Percentiles rank a stretch among this genome's conserved stretches.
Evolutionary conservation across 2,329 filamentous ascomycete genomes (phyloP).

Genomic region (Ambrosiella cleistominuta): DNA sequence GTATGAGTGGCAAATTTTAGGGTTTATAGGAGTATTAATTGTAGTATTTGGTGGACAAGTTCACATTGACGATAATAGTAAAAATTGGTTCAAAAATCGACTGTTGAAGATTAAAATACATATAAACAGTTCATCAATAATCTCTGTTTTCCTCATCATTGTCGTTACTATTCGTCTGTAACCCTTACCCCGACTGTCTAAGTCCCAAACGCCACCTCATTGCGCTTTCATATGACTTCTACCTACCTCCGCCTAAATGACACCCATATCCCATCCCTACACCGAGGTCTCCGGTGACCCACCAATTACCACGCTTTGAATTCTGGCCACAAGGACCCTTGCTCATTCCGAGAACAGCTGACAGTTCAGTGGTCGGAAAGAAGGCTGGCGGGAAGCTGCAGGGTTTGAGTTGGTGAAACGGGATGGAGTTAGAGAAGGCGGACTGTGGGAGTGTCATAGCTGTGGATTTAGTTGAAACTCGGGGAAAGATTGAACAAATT

Average conservation of each 20-base stretch:
- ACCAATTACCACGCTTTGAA: not conserved
- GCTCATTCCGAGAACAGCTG: not conserved
- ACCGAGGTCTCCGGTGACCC: not conserved
- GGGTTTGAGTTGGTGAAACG: not conserved
- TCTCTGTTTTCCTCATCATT: not conserved
- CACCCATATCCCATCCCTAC: not conserved
- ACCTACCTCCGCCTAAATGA: not conserved
- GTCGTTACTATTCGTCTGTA: not conserved
- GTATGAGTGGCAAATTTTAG: too few species aligned
- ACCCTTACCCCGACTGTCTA: not conserved
- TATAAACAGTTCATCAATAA: not conserved
- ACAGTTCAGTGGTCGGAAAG: not conserved
- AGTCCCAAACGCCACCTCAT: not conserved
- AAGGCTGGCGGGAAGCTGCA: not conserved
- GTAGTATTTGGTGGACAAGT: not conserved
- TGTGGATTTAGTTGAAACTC: not conserved
- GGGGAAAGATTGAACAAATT: not conserved
- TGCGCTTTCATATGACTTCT: not conserved
- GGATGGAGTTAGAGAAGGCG: not conserved
- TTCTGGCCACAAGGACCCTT: not conserved
- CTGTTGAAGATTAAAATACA: not conserved
- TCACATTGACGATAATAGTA: not conserved
- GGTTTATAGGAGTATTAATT: too few species aligned
- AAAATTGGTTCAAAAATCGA: not conserved
- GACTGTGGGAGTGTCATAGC: not conserved